Evolutionary conservation across 768 basidiomycete genomes (phyloP), one percentile per base, ranked within the genome.

Genomic region (Mycena rebaudengoi): DNA sequence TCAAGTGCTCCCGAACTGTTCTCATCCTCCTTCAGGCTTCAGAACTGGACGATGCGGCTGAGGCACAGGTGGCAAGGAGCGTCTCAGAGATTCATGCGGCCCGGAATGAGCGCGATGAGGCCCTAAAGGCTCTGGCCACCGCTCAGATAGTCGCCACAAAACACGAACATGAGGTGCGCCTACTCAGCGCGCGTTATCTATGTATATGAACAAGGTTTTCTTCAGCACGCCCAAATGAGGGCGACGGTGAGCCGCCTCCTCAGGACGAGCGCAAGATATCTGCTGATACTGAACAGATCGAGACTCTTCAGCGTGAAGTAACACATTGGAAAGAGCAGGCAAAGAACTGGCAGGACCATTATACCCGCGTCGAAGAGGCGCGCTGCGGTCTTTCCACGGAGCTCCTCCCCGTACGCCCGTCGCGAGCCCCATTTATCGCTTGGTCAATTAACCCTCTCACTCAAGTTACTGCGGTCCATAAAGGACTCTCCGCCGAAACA

Each of bases 261-360:
- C n/a, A n/a, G 18, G n/a, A 23, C 14, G 1, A 5, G 21, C 11
- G 32, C 26, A 13, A 13, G 8, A 0, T 28, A 37, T 14, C 25
- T 23, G 16, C 26, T 68, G 86, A 90, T 66, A 77, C 80, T 14
- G 87, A 90, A 49, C 86, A 86, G 7, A 86, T 91, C 53, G 72
- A 81, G 2, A 87, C 87, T 55, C 79, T 92, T 29, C 85, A 86
- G 25, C 82, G 88, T 49, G 91, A 94, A 71, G 79, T 85, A 0
- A 78, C 75, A 0, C 90, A 92, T 54, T 91, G 90, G 90, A 91
- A 91, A 74, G 86, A 88, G 50, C 91, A 92, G 68, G 85, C 90
- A 0, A 80, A 81, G 54, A 89, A 89, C 68, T 93, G 91, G 91
- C 92, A 92, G 73, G 91, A 91, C 21, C 90, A 91, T 68, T 92